Percentiles rank a stretch among this genome's conserved stretches.
Conservation (phyloP, 2,329 filamentous ascomycete species). For the Phaeosphaeriaceae sp. region DNA sequence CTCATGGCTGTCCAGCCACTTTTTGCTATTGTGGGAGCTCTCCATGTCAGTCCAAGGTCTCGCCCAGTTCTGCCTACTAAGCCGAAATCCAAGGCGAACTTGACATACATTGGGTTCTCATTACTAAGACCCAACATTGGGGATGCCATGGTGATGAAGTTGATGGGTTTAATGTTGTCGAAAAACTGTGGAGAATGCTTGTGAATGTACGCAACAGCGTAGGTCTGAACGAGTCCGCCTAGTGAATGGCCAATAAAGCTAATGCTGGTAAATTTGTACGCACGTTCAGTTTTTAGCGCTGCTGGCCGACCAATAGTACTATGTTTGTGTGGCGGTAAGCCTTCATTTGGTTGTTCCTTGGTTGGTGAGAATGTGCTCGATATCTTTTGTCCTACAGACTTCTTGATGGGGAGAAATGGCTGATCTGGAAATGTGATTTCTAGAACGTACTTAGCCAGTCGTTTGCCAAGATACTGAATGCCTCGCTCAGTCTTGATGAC, state of each 20-base stretch:
- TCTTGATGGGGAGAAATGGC: slow-evolving; percentile 75
- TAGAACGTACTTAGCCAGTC: slow-evolving; percentile 88
- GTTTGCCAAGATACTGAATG: slow-evolving; percentile 95
- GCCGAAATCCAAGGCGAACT: slow-evolving; percentile 94
- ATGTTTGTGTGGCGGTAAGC: slow-evolving; percentile 62
- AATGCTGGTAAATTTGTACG: slow-evolving; percentile 90
- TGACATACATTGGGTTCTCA: slow-evolving; percentile 96
- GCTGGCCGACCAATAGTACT: slow-evolving; percentile 64
- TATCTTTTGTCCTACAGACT: slow-evolving; percentile 57
- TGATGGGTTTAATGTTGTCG: slow-evolving; percentile 80
- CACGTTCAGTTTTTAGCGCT: slow-evolving; percentile 56
- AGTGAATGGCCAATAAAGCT: slow-evolving; percentile 94
- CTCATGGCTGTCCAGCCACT: slow-evolving; percentile 91
- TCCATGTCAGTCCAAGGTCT: slow-evolving; percentile 93
- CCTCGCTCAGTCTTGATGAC: slow-evolving; percentile 90
- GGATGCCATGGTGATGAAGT: slow-evolving; percentile 87
- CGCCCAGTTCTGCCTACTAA: slow-evolving; percentile 95
- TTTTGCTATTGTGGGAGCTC: slow-evolving; percentile 81
- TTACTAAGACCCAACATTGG: slow-evolving; percentile 93
- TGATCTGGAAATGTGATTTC: slow-evolving; percentile 93
- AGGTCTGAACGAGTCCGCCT: slow-evolving; percentile 88
- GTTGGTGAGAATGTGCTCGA: slow-evolving; percentile 54
- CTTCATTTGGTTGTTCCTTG: slow-evolving; percentile 52
- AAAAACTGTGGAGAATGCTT: slow-evolving; percentile 95
- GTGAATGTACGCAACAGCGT: slow-evolving; percentile 94